Evolutionary conservation across 106 monocot genomes (phyloP).

Genomic region (Allium cepa): DNA sequence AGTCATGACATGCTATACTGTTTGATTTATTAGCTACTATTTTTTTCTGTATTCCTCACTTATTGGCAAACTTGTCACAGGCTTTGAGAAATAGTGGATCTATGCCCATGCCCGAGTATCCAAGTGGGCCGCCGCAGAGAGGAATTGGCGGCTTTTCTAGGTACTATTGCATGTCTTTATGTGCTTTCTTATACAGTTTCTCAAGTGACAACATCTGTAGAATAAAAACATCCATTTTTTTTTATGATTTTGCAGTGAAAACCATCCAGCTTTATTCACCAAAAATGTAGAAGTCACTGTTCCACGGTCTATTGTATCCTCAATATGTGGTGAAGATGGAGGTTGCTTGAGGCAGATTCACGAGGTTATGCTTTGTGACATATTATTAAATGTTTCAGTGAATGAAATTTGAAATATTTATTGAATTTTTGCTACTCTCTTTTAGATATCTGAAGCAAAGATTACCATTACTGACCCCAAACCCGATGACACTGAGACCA

Average conservation of each 20-base stretch:
- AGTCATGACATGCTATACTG: no score
- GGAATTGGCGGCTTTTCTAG: slow-evolving; percentile 20
- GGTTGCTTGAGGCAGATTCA: slow-evolving; percentile 59
- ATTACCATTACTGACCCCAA: slow-evolving; percentile 79
- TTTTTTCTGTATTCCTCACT: no score
- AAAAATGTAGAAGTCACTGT: slow-evolving; percentile 79
- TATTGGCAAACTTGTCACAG: slow-evolving; percentile 8
- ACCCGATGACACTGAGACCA: slow-evolving; percentile 75
- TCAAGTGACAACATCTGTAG: not conserved
- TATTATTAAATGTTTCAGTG: not conserved
- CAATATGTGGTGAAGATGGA: slow-evolving; percentile 93
- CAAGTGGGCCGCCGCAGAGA: slow-evolving; percentile 4
- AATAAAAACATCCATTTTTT: not conserved
- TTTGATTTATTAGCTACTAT: no score
- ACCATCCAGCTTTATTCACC: slow-evolving; percentile 42
- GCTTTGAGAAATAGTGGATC: slow-evolving; percentile 16
- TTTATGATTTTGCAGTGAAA: slow-evolving; percentile 32
- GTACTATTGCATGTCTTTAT: not conserved
- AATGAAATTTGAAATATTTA: not conserved
- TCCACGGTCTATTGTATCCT: slow-evolving; percentile 58
- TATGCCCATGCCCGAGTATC: slow-evolving; percentile 17
- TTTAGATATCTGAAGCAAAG: slow-evolving; percentile 93
- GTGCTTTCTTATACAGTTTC: not conserved
- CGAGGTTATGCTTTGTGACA: slow-evolving; percentile 46
- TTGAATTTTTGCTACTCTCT: not conserved